Percentiles rank a stretch among this genome's conserved stretches.
Evolutionary conservation across 2,329 filamentous ascomycete genomes (phyloP).

Genomic region (Ophiostoma sp.): DNA sequence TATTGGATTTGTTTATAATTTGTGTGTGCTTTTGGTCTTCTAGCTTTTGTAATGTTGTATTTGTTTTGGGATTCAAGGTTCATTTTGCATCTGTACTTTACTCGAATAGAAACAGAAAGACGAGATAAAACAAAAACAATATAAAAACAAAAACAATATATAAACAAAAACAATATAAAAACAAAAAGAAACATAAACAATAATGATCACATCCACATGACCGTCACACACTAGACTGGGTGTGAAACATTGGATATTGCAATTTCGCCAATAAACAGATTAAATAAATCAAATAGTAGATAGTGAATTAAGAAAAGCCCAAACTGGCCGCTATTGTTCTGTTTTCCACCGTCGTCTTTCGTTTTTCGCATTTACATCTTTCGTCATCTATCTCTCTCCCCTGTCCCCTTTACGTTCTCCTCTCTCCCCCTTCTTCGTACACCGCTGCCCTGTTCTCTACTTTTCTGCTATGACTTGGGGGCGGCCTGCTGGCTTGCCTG

Average conservation of each 20-base stretch:
- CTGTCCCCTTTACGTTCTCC: not conserved
- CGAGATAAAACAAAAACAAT: no score
- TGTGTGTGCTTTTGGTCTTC: not conserved
- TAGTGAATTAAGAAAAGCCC: not conserved
- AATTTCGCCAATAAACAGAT: no score
- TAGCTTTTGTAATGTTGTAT: not conserved
- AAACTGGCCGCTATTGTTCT: not conserved
- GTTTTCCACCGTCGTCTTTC: not conserved
- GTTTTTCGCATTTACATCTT: no score
- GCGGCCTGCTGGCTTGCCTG: conserved; percentile 23
- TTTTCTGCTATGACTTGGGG: not conserved
- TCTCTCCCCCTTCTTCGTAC: not conserved
- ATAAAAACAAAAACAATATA: no score
- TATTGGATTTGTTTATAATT: not conserved
- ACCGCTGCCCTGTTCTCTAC: not conserved
- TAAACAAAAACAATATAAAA: no score
- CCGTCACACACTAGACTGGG: no score
- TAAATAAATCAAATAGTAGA: not conserved
- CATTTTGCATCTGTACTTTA: not conserved
- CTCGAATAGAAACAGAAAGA: not conserved
- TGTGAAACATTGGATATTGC: no score
- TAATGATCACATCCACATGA: no score
- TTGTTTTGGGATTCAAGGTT: no score
- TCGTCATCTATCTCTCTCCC: no score
- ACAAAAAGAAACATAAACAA: no score